These are phyloP conservation scores for Ceratocystis variospora DNA, from an alignment of 2,329 filamentous ascomycete genomes.

Conservation along the genomic window DNA sequence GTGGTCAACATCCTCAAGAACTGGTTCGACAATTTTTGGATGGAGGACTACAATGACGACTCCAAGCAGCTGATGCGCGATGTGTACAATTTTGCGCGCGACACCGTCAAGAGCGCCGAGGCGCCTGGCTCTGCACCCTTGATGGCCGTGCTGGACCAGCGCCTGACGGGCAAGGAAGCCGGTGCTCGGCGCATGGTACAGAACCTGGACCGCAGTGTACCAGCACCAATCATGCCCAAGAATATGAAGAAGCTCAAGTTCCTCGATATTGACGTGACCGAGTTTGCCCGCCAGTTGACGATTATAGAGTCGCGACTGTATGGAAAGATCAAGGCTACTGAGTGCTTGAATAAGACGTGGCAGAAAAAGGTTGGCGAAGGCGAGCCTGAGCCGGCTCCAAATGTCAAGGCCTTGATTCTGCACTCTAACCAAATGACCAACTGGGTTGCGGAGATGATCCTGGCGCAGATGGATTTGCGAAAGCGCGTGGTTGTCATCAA, in stretches of 20 bases:
- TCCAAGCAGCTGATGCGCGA: conserved; percentile 74
- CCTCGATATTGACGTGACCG: conserved; percentile 84
- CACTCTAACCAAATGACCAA: conserved; percentile 99
- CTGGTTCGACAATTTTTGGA: conserved; percentile 99
- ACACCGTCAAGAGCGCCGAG: conserved; percentile 83
- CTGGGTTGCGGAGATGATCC: conserved; percentile 98
- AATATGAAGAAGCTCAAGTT: conserved; percentile 99
- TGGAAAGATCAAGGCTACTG: conserved; percentile 86
- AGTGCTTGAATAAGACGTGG: conserved; percentile 98
- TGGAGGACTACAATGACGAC: conserved; percentile 79
- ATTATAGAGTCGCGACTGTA: conserved; percentile 94
- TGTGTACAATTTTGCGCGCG: conserved; percentile 80
- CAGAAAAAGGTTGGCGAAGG: conserved; percentile 81
- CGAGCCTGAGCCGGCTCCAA: conserved; percentile 73
- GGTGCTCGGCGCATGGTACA: conserved; percentile 75
- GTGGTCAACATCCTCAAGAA: conserved; percentile 96
- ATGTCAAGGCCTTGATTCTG: conserved; percentile 89
- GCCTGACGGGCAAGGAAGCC: conserved; percentile 75
- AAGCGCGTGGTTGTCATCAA: conserved; percentile 96
- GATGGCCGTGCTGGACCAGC: conserved; percentile 77
- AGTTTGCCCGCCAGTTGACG: conserved; percentile 94
- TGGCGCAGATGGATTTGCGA: conserved; percentile 87
- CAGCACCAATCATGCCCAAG: conserved; percentile 84
- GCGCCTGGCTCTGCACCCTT: conserved; percentile 77
- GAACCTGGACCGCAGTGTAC: conserved; percentile 69